Evolutionary conservation across 2,329 filamentous ascomycete genomes (phyloP), one percentile per base, ranked within the genome.

Genomic region (Trichoderma atrobrunneum): DNA sequence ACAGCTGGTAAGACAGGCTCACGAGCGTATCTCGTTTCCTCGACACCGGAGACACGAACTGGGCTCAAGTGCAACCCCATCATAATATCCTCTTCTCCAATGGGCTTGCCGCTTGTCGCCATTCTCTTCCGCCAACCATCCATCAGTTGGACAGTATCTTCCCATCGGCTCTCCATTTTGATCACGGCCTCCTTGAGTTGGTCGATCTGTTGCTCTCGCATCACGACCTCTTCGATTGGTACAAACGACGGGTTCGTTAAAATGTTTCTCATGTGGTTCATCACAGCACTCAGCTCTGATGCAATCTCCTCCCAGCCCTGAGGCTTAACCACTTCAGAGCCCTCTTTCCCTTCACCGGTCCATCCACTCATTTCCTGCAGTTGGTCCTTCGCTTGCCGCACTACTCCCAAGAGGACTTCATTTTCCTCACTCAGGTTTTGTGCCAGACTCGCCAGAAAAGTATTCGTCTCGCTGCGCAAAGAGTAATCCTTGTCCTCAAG

Each of bases 201-300:
- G 67, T 88, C 87, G 75, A 99, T 98, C 80, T 98, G 95, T 73
- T 97, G 92, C 75, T 99, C 95, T 70, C 95, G 90, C n/a, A 94
- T 84, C 78, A 97, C 91, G 2, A 99, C 94, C 80, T 98, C 96
- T 77, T 98, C 96, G 26, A 98, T 89, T 0, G 95, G 93, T 16
- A 98, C 96, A 80, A 98, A 99, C 3, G 95, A 97, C 1, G 96
- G 96, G 78, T 98, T 98, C 10, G 94, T 98, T 59, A 99, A 86
- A 48, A 99, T 89, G 3, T 88, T 92, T 75, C 92, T 89, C 74
- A 99, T 87, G 78, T 97, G 94, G 39, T 92, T 90, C 73, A 98
- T 86, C 11, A 97, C 90, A 7, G 85, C 85, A 68, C 95, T 91
- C 82, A 98, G 89, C 74, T 97, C 92, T 10, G 83, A 79, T 0